Evolutionary conservation across 2,329 filamentous ascomycete species (phyloP).

Genomic region (Arthroderma uncinatum): DNA sequence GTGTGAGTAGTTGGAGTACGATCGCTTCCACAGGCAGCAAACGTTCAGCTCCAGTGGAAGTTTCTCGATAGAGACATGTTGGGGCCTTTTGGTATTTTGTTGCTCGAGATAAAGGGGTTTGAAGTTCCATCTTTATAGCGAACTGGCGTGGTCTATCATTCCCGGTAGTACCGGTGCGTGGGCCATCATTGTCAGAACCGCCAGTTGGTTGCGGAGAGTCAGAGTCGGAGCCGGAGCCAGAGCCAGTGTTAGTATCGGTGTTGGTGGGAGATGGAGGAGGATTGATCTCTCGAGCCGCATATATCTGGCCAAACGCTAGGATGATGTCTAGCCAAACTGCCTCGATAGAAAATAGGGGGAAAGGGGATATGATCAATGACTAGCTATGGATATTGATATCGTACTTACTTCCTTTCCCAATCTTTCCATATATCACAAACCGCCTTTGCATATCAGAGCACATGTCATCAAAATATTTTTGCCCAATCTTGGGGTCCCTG

Average conservation of each 20-base stretch:
- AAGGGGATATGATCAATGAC: not conserved
- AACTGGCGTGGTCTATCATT: constrained; percentile 6
- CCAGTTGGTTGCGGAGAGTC: not conserved
- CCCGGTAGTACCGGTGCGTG: not conserved
- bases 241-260: not conserved
- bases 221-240: not conserved
- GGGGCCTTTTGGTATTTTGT: constrained; percentile 3
- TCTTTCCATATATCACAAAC: constrained; percentile 9
- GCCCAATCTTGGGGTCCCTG: not conserved
- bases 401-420: constrained; percentile 11
- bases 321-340: not conserved
- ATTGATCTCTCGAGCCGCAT: not conserved
- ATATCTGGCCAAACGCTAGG: constrained; percentile 3
- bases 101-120: not conserved
- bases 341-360: not conserved
- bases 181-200: not conserved
- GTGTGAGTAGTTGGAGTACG: constrained; percentile 18
- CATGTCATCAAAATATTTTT: not conserved
- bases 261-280: not conserved
- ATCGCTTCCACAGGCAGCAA: constrained; percentile 23
- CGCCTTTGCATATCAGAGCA: constrained; percentile 7
- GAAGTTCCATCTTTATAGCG: constrained; percentile 7
- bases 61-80: constrained; percentile 4
- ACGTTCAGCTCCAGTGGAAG: not conserved
- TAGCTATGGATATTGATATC: not conserved